These are phyloP conservation scores for Poteriospumella lacustris DNA, from an alignment of 108 stramenopile genomes.

Conservation along the genomic window DNA sequence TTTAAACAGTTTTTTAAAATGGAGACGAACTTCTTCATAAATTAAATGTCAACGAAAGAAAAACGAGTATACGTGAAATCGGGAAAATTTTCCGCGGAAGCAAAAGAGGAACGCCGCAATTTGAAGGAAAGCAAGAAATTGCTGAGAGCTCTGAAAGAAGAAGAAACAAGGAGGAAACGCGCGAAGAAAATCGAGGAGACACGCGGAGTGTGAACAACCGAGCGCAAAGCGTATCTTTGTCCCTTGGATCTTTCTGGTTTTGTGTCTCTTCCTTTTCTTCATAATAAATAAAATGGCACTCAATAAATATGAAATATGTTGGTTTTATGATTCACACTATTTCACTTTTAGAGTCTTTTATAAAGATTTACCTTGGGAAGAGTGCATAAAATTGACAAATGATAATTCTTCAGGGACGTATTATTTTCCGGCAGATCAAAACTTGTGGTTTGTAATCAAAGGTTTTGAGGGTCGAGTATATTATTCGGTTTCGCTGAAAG, in stretches of 20 bases:
- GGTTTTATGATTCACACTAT: slow-evolving; percentile 8
- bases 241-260: slow-evolving; percentile 7
- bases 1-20: slow-evolving; percentile 10
- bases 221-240: slow-evolving; percentile 7
- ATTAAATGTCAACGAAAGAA: slow-evolving; percentile 9
- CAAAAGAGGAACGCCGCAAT: slow-evolving; percentile 6
- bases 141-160: slow-evolving; percentile 6
- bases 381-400: slow-evolving; percentile 9
- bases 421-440: slow-evolving; percentile 8
- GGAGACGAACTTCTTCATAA: slow-evolving; percentile 7
- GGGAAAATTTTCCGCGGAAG: slow-evolving; percentile 6
- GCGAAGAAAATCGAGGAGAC: slow-evolving; percentile 6
- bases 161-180: slow-evolving; percentile 7
- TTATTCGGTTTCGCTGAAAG: slow-evolving; percentile 7
- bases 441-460: slow-evolving; percentile 8
- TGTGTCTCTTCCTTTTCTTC: slow-evolving; percentile 7
- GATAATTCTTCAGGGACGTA: slow-evolving; percentile 7
- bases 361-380: slow-evolving; percentile 8
- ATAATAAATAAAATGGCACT: slow-evolving; percentile 9
- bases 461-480: slow-evolving; percentile 7
- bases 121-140: slow-evolving; percentile 8
- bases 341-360: slow-evolving; percentile 9
- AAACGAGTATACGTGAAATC: slow-evolving; percentile 8
- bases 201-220: slow-evolving; percentile 6
- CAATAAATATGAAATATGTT: slow-evolving; percentile 9